Evolutionary conservation across 345 rosid species (phyloP).

Genomic region (rapeseed (Brassica napus)): DNA sequence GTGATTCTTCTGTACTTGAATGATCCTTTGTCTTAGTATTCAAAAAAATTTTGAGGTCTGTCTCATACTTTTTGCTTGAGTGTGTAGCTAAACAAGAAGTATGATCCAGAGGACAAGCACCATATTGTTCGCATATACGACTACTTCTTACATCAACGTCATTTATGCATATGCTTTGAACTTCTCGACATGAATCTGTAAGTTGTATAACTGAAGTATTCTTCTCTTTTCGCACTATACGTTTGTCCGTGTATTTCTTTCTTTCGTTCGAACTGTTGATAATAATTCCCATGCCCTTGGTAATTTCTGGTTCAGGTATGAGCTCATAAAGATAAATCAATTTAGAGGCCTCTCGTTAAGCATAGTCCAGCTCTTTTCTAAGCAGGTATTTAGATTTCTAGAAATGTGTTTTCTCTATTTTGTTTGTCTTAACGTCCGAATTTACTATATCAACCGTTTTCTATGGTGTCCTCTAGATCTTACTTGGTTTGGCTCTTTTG

Average conservation of each 20-base stretch:
- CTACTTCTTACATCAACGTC: slow-evolving; percentile 79
- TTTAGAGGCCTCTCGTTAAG: slow-evolving; percentile 93
- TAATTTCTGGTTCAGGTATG: slow-evolving; percentile 63
- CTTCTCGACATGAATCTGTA: slow-evolving; percentile 96
- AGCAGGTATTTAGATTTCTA: slow-evolving; percentile 62
- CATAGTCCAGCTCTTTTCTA: slow-evolving; percentile 93
- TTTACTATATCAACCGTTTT: slow-evolving; percentile 20
- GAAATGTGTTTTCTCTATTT: slow-evolving; percentile 15
- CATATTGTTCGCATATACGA: slow-evolving; percentile 98
- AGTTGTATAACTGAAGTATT: slow-evolving; percentile 39
- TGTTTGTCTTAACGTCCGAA: slow-evolving; percentile 13
- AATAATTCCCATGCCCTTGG: slow-evolving; percentile 33
- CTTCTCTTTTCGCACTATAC: slow-evolving; percentile 10
- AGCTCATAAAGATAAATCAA: slow-evolving; percentile 94
- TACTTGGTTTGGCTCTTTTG: slow-evolving; percentile 80
- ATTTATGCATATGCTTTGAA: slow-evolving; percentile 96
- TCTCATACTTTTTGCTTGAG: slow-evolving; percentile 20
- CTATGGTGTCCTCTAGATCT: slow-evolving; percentile 55
- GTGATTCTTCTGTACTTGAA: slow-evolving; percentile 26
- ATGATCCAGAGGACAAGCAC: slow-evolving; percentile 97
- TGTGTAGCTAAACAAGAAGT: slow-evolving; percentile 90
- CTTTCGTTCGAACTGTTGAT: slow-evolving; percentile 8
- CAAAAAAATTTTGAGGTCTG: not conserved
- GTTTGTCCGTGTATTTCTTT: slow-evolving; percentile 9
- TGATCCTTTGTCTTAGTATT: slow-evolving; percentile 28